phyloP scores from a whole-genome alignment of 163 green algal species.

The Chlorella variabilis region DNA sequence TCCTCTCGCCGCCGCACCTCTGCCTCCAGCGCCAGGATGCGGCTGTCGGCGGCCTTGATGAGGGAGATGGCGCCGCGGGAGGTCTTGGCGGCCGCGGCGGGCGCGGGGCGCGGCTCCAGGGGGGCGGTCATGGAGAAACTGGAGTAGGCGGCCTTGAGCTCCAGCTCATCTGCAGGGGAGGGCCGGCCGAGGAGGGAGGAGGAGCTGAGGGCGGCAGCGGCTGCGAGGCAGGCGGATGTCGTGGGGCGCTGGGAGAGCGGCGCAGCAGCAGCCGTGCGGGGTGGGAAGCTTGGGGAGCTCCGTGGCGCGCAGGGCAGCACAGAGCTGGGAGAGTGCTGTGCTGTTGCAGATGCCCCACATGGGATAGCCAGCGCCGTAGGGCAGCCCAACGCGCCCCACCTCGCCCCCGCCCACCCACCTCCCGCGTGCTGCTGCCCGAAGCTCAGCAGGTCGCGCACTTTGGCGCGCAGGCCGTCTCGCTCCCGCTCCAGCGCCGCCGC shows the following conservation, averaged over 20 bases:
- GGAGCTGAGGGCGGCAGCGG: not conserved
- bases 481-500: slow-evolving; percentile 65
- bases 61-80: slow-evolving; percentile 37
- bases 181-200: not conserved
- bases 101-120: slow-evolving; percentile 7
- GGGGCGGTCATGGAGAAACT: not conserved
- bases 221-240: too few relatives aligned
- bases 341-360: too few relatives aligned
- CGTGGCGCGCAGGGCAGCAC: too few relatives aligned
- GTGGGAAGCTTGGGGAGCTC: too few relatives aligned
- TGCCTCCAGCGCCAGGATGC: slow-evolving; percentile 26
- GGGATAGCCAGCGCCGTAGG: too few relatives aligned
- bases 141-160: not conserved
- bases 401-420: slow-evolving; percentile 36
- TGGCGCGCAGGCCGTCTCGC: slow-evolving; percentile 56
- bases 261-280: too few relatives aligned
- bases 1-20: slow-evolving; percentile 40
- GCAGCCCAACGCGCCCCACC: too few relatives aligned
- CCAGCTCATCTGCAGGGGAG: slow-evolving; percentile 2
- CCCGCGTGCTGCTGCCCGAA: slow-evolving; percentile 19
- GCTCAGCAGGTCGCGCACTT: slow-evolving; percentile 44
- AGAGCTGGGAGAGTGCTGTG: too few relatives aligned
- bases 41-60: slow-evolving; percentile 45
- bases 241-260: too few relatives aligned
- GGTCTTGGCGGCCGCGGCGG: slow-evolving; percentile 9